These are phyloP conservation scores for Cucurbita maxima DNA, from an alignment of 306 rosid genomes.

Conservation along the genomic window DNA sequence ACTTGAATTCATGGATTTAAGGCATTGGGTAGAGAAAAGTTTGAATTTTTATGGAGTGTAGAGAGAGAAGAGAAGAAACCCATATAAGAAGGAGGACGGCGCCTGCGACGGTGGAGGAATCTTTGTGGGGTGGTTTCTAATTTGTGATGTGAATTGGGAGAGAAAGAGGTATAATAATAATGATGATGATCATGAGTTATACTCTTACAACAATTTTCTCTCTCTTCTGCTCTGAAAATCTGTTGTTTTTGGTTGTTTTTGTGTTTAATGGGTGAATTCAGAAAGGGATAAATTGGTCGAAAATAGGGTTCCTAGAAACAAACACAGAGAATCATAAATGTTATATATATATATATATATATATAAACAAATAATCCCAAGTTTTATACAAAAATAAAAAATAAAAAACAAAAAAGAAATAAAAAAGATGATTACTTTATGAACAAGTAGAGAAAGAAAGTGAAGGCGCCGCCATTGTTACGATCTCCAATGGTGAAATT, in stretches of 20 bases:
- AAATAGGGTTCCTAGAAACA: slow-evolving; percentile 35
- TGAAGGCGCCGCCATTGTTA: not conserved
- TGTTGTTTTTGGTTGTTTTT: slow-evolving; percentile 6
- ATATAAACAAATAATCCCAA: too few species aligned
- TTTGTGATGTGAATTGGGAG: slow-evolving; percentile 11
- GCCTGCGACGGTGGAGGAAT: slow-evolving; percentile 2
- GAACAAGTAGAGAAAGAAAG: not conserved
- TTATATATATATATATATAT: too few species aligned
- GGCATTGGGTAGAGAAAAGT: not conserved
- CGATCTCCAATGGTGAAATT: not conserved
- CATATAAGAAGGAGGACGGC: not conserved
- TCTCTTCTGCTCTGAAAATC: not conserved
- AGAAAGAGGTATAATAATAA: slow-evolving; percentile 27
- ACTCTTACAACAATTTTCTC: slow-evolving; percentile 7
- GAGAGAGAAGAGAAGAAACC: not conserved
- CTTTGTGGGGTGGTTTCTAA: not conserved
- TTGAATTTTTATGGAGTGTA: not conserved
- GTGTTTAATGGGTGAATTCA: slow-evolving; percentile 63
- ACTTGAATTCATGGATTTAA: too few species aligned
- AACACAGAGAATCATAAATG: not conserved
- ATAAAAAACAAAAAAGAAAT: too few species aligned
- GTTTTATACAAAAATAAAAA: too few species aligned
- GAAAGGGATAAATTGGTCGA: slow-evolving; percentile 54
- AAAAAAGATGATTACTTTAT: too few species aligned
- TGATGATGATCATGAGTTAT: slow-evolving; percentile 18